Evolutionary conservation across 2,329 filamentous ascomycete genomes (phyloP), one percentile per base, ranked within the genome.

Genomic region (Lasiodiplodia gonubiensis): DNA sequence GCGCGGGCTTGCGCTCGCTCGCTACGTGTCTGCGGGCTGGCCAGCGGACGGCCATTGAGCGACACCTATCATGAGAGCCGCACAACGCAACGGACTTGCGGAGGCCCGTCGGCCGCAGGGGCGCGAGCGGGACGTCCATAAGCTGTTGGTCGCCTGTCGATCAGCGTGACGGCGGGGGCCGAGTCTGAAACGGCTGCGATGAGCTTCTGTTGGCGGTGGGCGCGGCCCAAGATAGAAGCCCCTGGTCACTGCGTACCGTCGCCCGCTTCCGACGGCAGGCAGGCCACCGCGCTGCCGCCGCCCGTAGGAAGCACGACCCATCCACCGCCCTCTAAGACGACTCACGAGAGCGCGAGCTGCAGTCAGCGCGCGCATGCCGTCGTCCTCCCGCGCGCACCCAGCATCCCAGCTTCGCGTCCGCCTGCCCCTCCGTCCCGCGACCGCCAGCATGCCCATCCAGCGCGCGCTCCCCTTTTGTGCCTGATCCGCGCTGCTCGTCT

Each of bases 321-420:
- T 39, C 30, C 30, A 57, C 55, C 35, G 57, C 39, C 42, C 46
- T 60, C 55, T 37, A 60, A 21, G 55, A 49, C 59, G 59, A 63
- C 59, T 63, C 59, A 63, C 59, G 59, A 63, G 59, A 63, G 55
- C 55, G 54, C 54, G 33, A 57, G 57, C 60, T 64, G 61, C 61
- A 64, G 61, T 64, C 49, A 64, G 61, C 46, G 42, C 48, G 46
- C 59, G 55, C 55, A 60, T 60, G 55, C 55, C 46, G 30, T 48
- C 37, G 12, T 46, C 55, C 35, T n/a, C 37, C 55, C 39, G 14
- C 55, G 21, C 37, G 23, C 25, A 14, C 21, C 51, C 25, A 21
- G 3, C 39, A 60, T 48, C 57, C 57, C 46, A 63, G 42, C 59
- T 8, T n/a, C 25, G 37, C 37, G 2, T 18, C 57, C 35, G n/a